phyloP scores from a whole-genome alignment of 1,284 basidiomycete species.

The Xerocomus nothofagi region DNA sequence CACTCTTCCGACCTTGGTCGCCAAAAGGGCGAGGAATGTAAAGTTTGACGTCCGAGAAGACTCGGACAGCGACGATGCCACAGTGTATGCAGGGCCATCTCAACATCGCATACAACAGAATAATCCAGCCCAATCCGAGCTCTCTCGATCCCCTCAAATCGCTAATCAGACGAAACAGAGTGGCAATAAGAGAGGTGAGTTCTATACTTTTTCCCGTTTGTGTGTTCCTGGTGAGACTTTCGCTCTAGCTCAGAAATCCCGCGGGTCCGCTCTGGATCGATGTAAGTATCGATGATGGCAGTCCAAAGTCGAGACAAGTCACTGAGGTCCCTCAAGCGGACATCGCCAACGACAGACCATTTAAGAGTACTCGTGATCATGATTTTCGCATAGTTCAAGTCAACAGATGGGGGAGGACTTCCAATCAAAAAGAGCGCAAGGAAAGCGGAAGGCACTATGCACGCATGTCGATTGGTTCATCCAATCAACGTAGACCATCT shows the following conservation, averaged over 20 bases:
- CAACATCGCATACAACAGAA: slow-evolving; percentile 5
- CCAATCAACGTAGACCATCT: slow-evolving; percentile 3
- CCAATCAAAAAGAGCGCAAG: slow-evolving; percentile 3
- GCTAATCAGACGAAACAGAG: slow-evolving; percentile 1
- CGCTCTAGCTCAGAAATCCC: slow-evolving; percentile 10
- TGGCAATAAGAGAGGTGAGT: slow-evolving; percentile 11
- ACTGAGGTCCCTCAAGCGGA: slow-evolving; percentile 16
- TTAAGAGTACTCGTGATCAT: slow-evolving; percentile 6
- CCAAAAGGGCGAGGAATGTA: slow-evolving; percentile 17
- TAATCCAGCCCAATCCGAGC: not conserved
- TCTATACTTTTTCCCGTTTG: not conserved
- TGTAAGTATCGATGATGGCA: slow-evolving; percentile 13
- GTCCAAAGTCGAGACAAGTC: not conserved
- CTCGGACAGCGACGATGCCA: slow-evolving; percentile 18
- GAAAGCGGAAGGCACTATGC: slow-evolving; percentile 8
- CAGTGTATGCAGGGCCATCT: slow-evolving; percentile 11
- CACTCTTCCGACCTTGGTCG: not conserved
- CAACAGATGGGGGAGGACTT: slow-evolving; percentile 11
- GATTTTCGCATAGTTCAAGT: not conserved
- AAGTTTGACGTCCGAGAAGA: slow-evolving; percentile 12
- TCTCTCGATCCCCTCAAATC: not conserved
- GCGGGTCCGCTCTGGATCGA: slow-evolving; percentile 1
- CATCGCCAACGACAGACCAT: not conserved
- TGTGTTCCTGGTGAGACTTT: not conserved
- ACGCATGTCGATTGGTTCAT: slow-evolving; percentile 27